A percentile compares a stretch with the other conserved stretches of the same genome.
Evolutionary conservation across 2,329 filamentous ascomycete genomes (phyloP).

Genomic region (Trichoderma guizhouense): DNA sequence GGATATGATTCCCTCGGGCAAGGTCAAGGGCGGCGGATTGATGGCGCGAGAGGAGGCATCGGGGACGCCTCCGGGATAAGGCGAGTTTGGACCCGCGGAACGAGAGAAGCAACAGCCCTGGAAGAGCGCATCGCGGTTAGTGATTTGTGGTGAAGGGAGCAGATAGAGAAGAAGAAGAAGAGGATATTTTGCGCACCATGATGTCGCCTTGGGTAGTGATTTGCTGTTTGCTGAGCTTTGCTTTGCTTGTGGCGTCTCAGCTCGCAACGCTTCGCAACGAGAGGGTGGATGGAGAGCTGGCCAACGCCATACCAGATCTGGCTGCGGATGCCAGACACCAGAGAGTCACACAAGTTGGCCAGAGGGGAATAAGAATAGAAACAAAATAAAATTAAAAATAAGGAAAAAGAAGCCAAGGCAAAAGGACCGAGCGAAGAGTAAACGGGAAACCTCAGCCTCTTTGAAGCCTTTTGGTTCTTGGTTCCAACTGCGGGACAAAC

Average conservation of each 20-base stretch:
- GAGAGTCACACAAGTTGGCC: no score
- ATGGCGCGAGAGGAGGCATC: slow-evolving; percentile 54
- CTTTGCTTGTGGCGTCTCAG: background rate
- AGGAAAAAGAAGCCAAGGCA: background rate
- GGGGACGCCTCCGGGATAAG: slow-evolving; percentile 48
- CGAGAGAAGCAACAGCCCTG: slow-evolving; percentile 60
- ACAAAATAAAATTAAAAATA: background rate
- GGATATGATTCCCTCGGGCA: slow-evolving; percentile 30
- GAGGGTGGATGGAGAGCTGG: slow-evolving; percentile 4
- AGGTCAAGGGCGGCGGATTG: slow-evolving; percentile 40
- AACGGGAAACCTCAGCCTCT: background rate
- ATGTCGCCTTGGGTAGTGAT: background rate
- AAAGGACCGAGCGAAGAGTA: background rate
- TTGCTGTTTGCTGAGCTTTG: background rate
- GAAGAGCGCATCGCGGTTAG: slow-evolving; percentile 21
- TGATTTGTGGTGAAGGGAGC: background rate
- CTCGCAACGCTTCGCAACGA: slow-evolving; percentile 4
- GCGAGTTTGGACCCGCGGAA: slow-evolving; percentile 50
- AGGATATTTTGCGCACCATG: background rate
- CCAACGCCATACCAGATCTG: slow-evolving; percentile 22
- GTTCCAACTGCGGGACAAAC: background rate
- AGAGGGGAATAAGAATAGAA: background rate
- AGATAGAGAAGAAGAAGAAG: background rate
- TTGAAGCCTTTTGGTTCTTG: background rate
- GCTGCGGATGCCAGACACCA: slow-evolving; percentile 1